These are phyloP conservation scores for Apiospora saccharicola DNA, from an alignment of 2,329 filamentous ascomycete species.

Conservation along the genomic window DNA sequence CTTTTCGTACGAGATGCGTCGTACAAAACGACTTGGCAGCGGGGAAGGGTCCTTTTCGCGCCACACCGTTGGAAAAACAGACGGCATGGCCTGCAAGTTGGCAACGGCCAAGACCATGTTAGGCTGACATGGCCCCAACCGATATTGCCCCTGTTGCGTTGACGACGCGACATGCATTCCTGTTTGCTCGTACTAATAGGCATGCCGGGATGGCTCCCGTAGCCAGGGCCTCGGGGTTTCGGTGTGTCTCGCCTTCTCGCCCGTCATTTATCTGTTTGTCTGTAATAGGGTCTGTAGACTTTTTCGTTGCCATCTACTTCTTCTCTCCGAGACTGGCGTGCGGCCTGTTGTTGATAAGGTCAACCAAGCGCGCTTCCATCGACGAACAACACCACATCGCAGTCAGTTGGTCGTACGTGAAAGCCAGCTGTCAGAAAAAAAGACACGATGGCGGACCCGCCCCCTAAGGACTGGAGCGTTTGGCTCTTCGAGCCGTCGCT, in stretches of 20 bases:
- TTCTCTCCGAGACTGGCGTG: not conserved
- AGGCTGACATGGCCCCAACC: not conserved
- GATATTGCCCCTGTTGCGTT: not conserved
- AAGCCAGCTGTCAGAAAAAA: not conserved
- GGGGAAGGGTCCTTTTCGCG: too few relatives aligned
- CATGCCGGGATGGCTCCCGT: not conserved
- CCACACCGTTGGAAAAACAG: too few relatives aligned
- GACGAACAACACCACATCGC: not conserved
- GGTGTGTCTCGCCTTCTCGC: not conserved
- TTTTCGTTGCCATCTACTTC: not conserved
- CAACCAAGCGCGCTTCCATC: not conserved
- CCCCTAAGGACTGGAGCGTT: conserved; percentile 35
- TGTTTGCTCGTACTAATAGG: not conserved
- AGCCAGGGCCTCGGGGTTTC: not conserved
- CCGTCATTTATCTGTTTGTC: not conserved
- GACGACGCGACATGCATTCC: not conserved
- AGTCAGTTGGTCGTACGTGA: not conserved
- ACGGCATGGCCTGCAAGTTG: not conserved
- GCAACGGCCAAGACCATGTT: not conserved
- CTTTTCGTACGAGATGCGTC: not conserved
- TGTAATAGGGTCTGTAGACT: not conserved
- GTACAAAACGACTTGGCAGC: not conserved
- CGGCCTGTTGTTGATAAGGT: not conserved
- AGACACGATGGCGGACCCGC: not conserved
- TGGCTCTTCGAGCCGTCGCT: conserved; percentile 56